Conservation (phyloP, 1,284 basidiomycete species). For the Ceratobasidium sp. region DNA sequence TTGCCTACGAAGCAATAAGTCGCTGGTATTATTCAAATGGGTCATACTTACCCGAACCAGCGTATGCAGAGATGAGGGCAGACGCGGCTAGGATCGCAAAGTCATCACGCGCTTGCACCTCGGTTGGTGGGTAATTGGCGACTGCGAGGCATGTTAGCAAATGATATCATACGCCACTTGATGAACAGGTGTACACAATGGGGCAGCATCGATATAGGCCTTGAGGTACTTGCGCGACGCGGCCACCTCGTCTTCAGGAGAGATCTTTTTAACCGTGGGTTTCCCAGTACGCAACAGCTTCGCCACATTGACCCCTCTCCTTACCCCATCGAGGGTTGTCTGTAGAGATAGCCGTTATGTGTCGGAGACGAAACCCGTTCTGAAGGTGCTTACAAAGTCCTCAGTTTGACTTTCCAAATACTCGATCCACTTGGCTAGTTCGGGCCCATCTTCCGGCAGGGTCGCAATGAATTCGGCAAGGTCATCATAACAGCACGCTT, state of each 20-base stretch:
- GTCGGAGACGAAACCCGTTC: no score
- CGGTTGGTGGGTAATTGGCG: slow-evolving; percentile 56
- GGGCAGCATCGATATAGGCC: slow-evolving; percentile 58
- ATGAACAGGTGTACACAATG: slow-evolving; percentile 56
- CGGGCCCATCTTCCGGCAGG: slow-evolving; percentile 53
- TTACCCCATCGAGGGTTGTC: slow-evolving; percentile 28
- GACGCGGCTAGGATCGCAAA: slow-evolving; percentile 76
- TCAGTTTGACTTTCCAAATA: slow-evolving; percentile 33
- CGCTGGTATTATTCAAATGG: neutral
- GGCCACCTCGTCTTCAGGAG: slow-evolving; percentile 25
- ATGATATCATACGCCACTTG: neutral
- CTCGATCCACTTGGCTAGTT: slow-evolving; percentile 39
- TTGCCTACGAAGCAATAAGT: slow-evolving; percentile 7
- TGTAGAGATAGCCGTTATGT: neutral
- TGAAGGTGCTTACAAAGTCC: slow-evolving; percentile 44
- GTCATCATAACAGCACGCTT: slow-evolving; percentile 86
- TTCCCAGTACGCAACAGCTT: slow-evolving; percentile 30
- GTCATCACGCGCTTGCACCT: slow-evolving; percentile 88
- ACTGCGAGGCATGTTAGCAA: slow-evolving; percentile 14
- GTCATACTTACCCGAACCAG: slow-evolving; percentile 44
- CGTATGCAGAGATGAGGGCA: slow-evolving; percentile 70
- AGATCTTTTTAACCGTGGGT: slow-evolving; percentile 17
- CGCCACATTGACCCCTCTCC: slow-evolving; percentile 29
- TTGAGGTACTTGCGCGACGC: slow-evolving; percentile 55
- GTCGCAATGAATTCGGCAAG: slow-evolving; percentile 53